These are phyloP conservation scores for Clonostachys rhizophaga DNA, from an alignment of 2,329 filamentous ascomycete species.

Conservation along the genomic window DNA sequence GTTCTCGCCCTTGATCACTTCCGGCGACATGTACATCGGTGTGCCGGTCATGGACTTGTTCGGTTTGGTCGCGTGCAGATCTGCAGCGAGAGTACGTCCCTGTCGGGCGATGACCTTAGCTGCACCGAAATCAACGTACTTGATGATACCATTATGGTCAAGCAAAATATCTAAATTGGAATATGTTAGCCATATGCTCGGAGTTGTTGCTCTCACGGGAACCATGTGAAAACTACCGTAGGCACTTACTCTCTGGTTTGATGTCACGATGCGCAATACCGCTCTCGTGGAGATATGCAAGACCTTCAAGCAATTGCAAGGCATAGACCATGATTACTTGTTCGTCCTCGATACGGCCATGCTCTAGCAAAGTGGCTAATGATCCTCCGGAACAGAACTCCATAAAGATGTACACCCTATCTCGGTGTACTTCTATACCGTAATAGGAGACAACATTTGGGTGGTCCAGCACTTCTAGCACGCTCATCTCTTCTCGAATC, in stretches of 20 bases:
- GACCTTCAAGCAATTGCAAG: conserved; percentile 86
- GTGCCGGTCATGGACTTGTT: conserved; percentile 96
- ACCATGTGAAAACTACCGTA: background rate
- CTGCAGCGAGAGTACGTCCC: conserved; percentile 73
- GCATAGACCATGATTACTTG: conserved; percentile 97
- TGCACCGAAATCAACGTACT: conserved; percentile 97
- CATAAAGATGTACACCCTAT: conserved; percentile 99
- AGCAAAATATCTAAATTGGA: conserved; percentile 72
- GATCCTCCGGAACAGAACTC: conserved; percentile 97
- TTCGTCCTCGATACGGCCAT: conserved; percentile 96
- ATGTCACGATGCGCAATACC: conserved; percentile 95
- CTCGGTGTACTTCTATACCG: conserved; percentile 94
- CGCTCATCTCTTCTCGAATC: conserved; percentile 95
- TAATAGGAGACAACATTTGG: conserved; percentile 98
- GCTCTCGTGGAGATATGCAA: conserved; percentile 89
- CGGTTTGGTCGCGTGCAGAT: conserved; percentile 54
- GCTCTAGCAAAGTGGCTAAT: conserved; percentile 82
- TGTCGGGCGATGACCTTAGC: conserved; percentile 95
- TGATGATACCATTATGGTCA: conserved; percentile 97
- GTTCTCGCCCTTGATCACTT: conserved; percentile 90
- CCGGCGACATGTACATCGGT: conserved; percentile 99
- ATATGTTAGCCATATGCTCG: background rate
- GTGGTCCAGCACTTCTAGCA: conserved; percentile 91
- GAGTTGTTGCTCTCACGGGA: too few species aligned
- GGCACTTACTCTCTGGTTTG: conserved; percentile 85